Evolutionary conservation across 1,284 basidiomycete genomes (phyloP), one percentile per base, ranked within the genome.

Genomic region (Gomphus bonarii): DNA sequence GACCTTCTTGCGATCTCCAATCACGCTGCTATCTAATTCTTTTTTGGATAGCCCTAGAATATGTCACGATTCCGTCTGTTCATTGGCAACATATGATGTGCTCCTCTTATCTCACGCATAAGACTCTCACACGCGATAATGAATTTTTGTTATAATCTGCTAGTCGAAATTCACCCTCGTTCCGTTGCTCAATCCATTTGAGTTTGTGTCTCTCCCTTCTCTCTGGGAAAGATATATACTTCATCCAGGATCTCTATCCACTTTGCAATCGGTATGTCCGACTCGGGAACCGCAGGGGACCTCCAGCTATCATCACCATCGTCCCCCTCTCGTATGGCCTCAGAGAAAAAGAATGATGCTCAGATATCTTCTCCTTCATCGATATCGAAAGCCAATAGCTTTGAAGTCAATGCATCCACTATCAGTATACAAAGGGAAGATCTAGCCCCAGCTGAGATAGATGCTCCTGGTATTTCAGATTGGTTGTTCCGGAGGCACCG

Each of bases 401-500:
- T 25, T 28, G 44, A 18, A 11, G 25, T 22, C 25, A 46, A 11
- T 18, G 20, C 28, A 16, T 46, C 44, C 22, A 28, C 44, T 25
- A 30, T 18, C 22, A 46, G 20, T 16, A 30, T 46, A 25, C 20
- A 10, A 40, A 40, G n/a, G 16, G 38, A 16, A 33, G 49, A 50
- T n/a, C 30, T 50, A 33, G 49, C 49, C 1, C 49, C 49, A 33
- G 16, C 35, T 20, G 35, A 22, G 8, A 50, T 14, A 12, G 16
- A 22, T 3, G 49, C 46, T n/a, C 52, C 61, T 16, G 40, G 58
- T 20, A 46, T 61, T 11, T 60, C 55, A 3, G 63, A 65, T 51
- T 49, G 57, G 25, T 46, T 65, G 8, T 51, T 64, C 43, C 44
- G 60, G 14, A 60, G 63, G 30, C 51, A 61, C 33, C n/a, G 42